phyloP scores from a whole-genome alignment of 805 yeast genomes.

The Yamadazyma tumulicola region DNA sequence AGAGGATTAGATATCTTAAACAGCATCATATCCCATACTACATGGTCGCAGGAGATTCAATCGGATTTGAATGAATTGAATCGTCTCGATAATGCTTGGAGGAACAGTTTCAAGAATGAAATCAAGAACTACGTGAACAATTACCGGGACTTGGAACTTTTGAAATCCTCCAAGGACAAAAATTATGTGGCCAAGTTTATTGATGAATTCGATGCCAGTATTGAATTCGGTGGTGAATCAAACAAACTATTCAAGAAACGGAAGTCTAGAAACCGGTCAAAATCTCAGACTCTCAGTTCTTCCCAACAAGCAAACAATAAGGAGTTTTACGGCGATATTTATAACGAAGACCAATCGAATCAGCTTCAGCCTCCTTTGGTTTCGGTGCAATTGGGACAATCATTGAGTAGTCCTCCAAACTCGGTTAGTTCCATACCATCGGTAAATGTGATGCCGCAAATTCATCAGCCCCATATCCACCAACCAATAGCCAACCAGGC shows the following conservation, averaged over 20 bases:
- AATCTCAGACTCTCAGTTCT: constrained; percentile 7
- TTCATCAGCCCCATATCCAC: too few relatives aligned
- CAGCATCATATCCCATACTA: constrained; percentile 20
- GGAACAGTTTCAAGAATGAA: constrained; percentile 23
- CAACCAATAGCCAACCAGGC: too few relatives aligned
- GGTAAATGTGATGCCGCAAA: too few relatives aligned
- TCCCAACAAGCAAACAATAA: constrained; percentile 1
- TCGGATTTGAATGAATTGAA: constrained; percentile 23
- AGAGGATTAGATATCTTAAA: constrained; percentile 23
- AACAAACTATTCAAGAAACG: constrained; percentile 18
- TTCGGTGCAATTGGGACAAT: constrained; percentile 3
- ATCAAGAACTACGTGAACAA: constrained; percentile 24
- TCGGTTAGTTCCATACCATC: too few relatives aligned
- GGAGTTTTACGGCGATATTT: constrained; percentile 16
- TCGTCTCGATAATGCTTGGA: constrained; percentile 31
- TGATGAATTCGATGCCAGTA: constrained; percentile 35
- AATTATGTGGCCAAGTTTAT: constrained; percentile 28
- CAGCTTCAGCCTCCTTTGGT: constrained; percentile 1
- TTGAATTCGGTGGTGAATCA: constrained; percentile 36
- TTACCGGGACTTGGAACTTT: constrained; percentile 16
- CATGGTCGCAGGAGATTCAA: constrained; percentile 31
- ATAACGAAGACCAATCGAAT: constrained; percentile 6
- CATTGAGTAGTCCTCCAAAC: constrained; percentile 5
- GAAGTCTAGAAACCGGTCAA: constrained; percentile 10
- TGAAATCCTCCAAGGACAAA: constrained; percentile 20